Evolutionary conservation across 2,329 filamentous ascomycete species (phyloP), one percentile per base, ranked within the genome.

Genomic region (Cercospora sp.): DNA sequence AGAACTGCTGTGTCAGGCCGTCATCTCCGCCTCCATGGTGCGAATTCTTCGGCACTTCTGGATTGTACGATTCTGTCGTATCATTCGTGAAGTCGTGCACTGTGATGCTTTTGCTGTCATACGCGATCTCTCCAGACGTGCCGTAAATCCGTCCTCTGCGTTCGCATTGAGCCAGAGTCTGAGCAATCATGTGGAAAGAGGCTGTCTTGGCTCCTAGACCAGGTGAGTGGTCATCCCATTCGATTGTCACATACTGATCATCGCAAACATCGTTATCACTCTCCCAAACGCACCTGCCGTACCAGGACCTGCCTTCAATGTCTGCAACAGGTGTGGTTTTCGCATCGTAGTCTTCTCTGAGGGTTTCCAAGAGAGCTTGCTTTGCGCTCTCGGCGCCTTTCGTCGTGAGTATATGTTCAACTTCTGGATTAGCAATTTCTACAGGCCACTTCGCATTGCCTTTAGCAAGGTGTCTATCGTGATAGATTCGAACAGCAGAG

Each of bases 251-350:
- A 28, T 90, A 86, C 79, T 98, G 94, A 75, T 98, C 93, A 78
- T 99, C 95, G 75, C 90, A 92, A 51, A 98, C 95, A 75, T 96
- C 89, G 80, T 98, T 99, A 80, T 97, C 93, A 4, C 90, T 85
- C 78, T 97, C 95, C 81, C 90, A 98, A 1, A 98, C 95, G 77
- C 95, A 99, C n/a, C 94, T 88, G 0, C 95, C 95, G 76, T 93
- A 98, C 93, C 93, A 90, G 1, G 84, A 81, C 4, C 86, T 79
- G 10, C 76, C 74, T 60, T 85, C 82, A 4, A 88, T 82, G n/a
- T 83, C 79, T 6, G 79, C 77, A 1, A 80, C 76, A 13, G 84
- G 81, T 1, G 79, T 83, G 67, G 89, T 89, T 0, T 65, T 28
- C 75, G 88, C 66, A 37, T 83, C 79, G 71, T 89, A 89, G 75